These are phyloP conservation scores for Corymbia maculata DNA, from an alignment of 345 rosid genomes.

Conservation along the genomic window DNA sequence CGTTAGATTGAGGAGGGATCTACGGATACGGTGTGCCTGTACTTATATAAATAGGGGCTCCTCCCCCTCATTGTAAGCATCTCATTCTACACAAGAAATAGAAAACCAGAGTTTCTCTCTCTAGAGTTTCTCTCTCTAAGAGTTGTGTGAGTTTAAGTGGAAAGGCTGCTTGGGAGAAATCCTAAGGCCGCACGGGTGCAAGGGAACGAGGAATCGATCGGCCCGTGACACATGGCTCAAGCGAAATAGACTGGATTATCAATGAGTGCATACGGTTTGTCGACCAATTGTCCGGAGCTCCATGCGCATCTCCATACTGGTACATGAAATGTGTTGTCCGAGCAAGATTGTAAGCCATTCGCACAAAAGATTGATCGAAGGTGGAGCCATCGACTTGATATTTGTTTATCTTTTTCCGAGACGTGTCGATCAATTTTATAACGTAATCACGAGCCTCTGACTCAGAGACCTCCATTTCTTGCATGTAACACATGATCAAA, in stretches of 20 bases:
- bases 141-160: too few species aligned
- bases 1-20: too few species aligned
- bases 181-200: too few species aligned
- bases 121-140: too few species aligned
- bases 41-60: too few species aligned
- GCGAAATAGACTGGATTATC: slow-evolving; percentile 14
- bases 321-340: slow-evolving; percentile 12
- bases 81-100: too few species aligned
- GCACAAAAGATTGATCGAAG: slow-evolving; percentile 3
- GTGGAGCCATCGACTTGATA: neutral
- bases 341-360: slow-evolving; percentile 11
- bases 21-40: too few species aligned
- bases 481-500: slow-evolving; percentile 21
- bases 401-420: slow-evolving; percentile 27
- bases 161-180: too few species aligned
- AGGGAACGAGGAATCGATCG: too few species aligned
- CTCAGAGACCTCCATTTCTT: slow-evolving; percentile 6
- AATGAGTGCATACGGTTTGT: slow-evolving; percentile 8
- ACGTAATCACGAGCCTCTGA: slow-evolving; percentile 10
- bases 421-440: slow-evolving; percentile 1
- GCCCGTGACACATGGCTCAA: too few species aligned
- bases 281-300: slow-evolving; percentile 9
- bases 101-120: too few species aligned
- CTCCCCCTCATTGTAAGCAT: too few species aligned
- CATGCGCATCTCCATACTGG: slow-evolving; percentile 30